Conservation (phyloP, 176 grass and related monocot species). For the Secale cereale region DNA sequence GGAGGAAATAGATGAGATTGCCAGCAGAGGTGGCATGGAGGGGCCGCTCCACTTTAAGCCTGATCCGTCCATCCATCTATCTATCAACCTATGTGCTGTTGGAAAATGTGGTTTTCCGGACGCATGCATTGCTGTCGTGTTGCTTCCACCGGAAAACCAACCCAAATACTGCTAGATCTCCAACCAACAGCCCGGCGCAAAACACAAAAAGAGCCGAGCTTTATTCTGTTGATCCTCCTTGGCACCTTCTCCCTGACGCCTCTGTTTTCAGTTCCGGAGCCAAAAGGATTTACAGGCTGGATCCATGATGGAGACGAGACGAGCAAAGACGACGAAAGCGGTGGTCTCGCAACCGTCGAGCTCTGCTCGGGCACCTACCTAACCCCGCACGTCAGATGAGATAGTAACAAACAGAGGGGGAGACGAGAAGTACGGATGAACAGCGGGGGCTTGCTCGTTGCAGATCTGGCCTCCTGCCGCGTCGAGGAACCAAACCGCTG, state of each 20-base stretch:
- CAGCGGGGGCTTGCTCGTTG: background rate
- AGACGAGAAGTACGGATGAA: background rate
- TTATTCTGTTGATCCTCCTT: background rate
- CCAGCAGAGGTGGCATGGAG: slow-evolving; percentile 18
- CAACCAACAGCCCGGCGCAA: background rate
- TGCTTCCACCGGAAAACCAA: slow-evolving; percentile 17
- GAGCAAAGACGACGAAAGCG: background rate
- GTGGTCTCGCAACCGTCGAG: background rate
- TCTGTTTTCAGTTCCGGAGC: background rate
- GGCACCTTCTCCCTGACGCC: background rate
- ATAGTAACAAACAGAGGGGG: background rate
- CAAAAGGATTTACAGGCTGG: slow-evolving; percentile 23
- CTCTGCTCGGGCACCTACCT: background rate
- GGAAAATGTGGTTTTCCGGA: background rate
- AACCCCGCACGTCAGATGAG: background rate
- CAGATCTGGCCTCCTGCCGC: slow-evolving; percentile 35
- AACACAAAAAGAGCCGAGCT: slow-evolving; percentile 3
- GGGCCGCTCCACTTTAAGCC: background rate
- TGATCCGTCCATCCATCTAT: background rate
- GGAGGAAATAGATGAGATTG: background rate
- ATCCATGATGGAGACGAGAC: slow-evolving; percentile 1
- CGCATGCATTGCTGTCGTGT: background rate
- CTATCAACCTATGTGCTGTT: background rate
- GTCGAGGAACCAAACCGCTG: background rate
- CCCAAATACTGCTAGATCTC: slow-evolving; percentile 7